Evolutionary conservation across 2,329 filamentous ascomycete species (phyloP).

Genomic region (Monosporascus sp.): DNA sequence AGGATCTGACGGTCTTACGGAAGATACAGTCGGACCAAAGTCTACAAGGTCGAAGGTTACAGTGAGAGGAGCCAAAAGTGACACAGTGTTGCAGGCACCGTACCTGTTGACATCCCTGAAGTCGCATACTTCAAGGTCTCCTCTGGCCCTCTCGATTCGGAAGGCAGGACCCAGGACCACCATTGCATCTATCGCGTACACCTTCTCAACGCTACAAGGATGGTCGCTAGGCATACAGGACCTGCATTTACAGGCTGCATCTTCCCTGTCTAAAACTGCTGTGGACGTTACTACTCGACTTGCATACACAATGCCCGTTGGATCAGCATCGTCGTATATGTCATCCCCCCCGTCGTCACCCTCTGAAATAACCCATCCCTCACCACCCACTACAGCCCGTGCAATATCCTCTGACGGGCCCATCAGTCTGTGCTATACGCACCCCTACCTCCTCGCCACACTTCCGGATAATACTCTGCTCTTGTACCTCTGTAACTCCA

Average conservation of each 20-base stretch:
- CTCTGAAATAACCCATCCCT: constrained; percentile 3
- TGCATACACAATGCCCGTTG: constrained; percentile 33
- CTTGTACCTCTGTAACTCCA: constrained; percentile 75
- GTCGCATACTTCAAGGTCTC: constrained; percentile 73
- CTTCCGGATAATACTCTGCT: constrained; percentile 85
- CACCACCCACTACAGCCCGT: constrained; percentile 1
- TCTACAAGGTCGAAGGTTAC: no score
- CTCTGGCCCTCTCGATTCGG: constrained; percentile 79
- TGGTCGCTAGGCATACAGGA: constrained; percentile 95
- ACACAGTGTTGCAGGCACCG: constrained; percentile 31
- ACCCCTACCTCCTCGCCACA: constrained; percentile 80
- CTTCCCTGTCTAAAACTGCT: constrained; percentile 15
- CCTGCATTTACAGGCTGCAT: constrained; percentile 52
- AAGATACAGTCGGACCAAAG: no score
- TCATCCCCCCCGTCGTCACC: constrained; percentile 21
- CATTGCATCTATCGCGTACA: constrained; percentile 82
- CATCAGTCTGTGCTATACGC: constrained; percentile 62
- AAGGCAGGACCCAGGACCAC: constrained; percentile 51
- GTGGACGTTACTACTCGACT: constrained; percentile 34
- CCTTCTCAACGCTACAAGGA: constrained; percentile 69
- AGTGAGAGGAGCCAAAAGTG: constrained; percentile 1
- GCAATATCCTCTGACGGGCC: constrained; percentile 37
- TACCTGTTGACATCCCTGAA: constrained; percentile 70
- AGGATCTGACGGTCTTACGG: no score
- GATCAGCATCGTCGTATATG: constrained; percentile 9